These are phyloP conservation scores for Ganoderma boninense DNA, from an alignment of 1,284 basidiomycete species.

Conservation along the genomic window DNA sequence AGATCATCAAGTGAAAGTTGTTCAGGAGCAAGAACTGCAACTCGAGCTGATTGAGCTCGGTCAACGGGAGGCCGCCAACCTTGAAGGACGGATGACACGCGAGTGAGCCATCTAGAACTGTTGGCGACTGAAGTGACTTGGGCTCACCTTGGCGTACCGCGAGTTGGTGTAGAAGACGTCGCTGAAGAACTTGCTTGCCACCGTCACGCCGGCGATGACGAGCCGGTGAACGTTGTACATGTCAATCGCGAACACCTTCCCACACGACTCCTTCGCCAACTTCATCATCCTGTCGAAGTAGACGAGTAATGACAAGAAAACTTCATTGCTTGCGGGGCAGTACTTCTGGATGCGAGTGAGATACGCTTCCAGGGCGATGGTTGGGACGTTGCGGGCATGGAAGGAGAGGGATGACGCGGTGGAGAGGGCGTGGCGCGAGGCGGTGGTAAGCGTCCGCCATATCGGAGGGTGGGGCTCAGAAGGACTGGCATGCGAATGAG, in stretches of 20 bases:
- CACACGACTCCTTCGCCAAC: constrained; percentile 70
- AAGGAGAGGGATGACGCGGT: constrained; percentile 90
- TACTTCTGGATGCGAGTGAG: constrained; percentile 96
- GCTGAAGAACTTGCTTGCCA: constrained; percentile 98
- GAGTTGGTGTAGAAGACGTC: constrained; percentile 99
- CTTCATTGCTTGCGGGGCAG: constrained; percentile 98
- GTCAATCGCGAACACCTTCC: constrained; percentile 91
- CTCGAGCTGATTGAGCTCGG: constrained; percentile 96
- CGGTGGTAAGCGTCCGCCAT: constrained; percentile 77
- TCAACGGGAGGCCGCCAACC: constrained; percentile 94
- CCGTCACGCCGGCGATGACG: constrained; percentile 97
- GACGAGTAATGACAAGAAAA: constrained; percentile 93
- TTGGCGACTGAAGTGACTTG: not conserved
- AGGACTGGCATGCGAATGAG: constrained; percentile 37
- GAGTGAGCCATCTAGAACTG: not conserved
- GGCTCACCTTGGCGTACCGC: constrained; percentile 92
- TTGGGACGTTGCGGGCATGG: constrained; percentile 95
- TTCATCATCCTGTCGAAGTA: constrained; percentile 96
- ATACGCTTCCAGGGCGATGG: constrained; percentile 95
- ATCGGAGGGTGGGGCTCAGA: constrained; percentile 51
- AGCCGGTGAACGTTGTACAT: constrained; percentile 95
- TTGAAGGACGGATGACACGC: constrained; percentile 40
- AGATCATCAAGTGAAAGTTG: constrained; percentile 92
- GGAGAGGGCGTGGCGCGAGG: constrained; percentile 82
- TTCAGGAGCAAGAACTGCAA: constrained; percentile 97